Conservation (phyloP, 1,284 basidiomycete species). For the Sanghuangporus baumii region DNA sequence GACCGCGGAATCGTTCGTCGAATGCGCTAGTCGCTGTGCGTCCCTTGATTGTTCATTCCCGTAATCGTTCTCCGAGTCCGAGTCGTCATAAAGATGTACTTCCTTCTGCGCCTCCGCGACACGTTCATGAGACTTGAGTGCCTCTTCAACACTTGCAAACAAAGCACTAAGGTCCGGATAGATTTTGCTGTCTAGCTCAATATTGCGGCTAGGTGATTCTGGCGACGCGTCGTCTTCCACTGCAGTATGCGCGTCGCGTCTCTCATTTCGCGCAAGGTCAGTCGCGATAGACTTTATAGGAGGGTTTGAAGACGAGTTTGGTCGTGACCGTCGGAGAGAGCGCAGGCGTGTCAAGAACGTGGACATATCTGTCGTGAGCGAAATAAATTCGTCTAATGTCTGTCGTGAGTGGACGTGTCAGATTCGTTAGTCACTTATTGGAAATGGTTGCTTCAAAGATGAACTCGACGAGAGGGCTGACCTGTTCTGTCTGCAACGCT, state of each 20-base stretch:
- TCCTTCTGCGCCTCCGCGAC: neutral
- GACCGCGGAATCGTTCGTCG: neutral
- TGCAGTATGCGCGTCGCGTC: neutral
- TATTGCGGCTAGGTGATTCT: neutral
- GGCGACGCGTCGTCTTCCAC: neutral
- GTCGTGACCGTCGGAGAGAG: neutral
- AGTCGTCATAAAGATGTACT: neutral
- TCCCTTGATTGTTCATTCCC: neutral
- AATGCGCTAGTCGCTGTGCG: neutral
- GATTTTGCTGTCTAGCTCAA: slow-evolving; percentile 6
- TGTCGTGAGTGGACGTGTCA: neutral
- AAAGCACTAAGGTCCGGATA: slow-evolving; percentile 10
- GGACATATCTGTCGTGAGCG: slow-evolving; percentile 10
- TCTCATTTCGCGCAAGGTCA: neutral
- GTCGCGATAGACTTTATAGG: neutral
- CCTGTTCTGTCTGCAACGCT: neutral
- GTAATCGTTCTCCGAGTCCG: neutral
- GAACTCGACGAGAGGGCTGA: neutral
- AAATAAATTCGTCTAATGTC: neutral
- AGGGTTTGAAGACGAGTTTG: neutral
- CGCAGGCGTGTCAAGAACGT: slow-evolving; percentile 13
- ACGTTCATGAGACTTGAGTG: neutral
- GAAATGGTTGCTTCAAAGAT: neutral
- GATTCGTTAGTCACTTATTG: neutral
- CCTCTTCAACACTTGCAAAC: slow-evolving; percentile 7